phyloP scores from a whole-genome alignment of 1,284 basidiomycete genomes.

The Cutaneotrichosporon sp. region DNA sequence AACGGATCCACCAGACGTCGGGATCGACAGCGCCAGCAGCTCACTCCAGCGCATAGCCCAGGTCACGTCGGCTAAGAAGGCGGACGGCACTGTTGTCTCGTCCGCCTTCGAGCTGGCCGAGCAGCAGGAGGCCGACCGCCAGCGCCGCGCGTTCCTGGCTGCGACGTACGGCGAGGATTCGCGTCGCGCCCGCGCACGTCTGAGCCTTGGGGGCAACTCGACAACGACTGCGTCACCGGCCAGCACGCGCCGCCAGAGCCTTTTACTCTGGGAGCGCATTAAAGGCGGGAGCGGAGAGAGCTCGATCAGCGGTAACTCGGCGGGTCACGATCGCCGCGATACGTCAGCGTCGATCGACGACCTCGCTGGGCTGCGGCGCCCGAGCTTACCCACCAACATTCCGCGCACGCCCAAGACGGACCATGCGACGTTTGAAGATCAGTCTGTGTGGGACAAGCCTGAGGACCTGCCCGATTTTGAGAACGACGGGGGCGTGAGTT shows the following conservation, averaged over 20 bases:
- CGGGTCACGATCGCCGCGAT: not conserved
- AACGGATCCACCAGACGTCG: not conserved
- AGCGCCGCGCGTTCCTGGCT: slow-evolving; percentile 41
- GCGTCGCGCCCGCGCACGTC: slow-evolving; percentile 35
- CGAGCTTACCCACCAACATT: slow-evolving; percentile 17
- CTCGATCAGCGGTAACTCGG: not conserved
- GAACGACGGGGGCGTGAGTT: not conserved
- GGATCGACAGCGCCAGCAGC: not conserved
- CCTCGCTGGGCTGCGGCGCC: slow-evolving; percentile 4
- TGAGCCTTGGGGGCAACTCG: slow-evolving; percentile 35
- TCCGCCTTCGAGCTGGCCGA: slow-evolving; percentile 40
- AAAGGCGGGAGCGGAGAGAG: slow-evolving; percentile 1
- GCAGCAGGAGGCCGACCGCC: slow-evolving; percentile 45
- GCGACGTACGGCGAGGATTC: slow-evolving; percentile 43
- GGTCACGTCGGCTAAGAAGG: slow-evolving; percentile 4
- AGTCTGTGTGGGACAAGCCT: slow-evolving; percentile 17
- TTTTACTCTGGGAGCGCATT: slow-evolving; percentile 41
- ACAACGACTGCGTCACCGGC: slow-evolving; percentile 20
- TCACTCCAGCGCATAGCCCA: slow-evolving; percentile 13
- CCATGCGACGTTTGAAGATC: slow-evolving; percentile 12
- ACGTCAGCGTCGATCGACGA: not conserved
- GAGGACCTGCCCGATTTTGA: slow-evolving; percentile 5
- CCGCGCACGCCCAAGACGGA: slow-evolving; percentile 7
- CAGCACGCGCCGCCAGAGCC: slow-evolving; percentile 30
- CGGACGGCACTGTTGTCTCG: not conserved